phyloP scores from a whole-genome alignment of 2,329 filamentous ascomycete genomes.

The Parafenestella ontariensis region DNA sequence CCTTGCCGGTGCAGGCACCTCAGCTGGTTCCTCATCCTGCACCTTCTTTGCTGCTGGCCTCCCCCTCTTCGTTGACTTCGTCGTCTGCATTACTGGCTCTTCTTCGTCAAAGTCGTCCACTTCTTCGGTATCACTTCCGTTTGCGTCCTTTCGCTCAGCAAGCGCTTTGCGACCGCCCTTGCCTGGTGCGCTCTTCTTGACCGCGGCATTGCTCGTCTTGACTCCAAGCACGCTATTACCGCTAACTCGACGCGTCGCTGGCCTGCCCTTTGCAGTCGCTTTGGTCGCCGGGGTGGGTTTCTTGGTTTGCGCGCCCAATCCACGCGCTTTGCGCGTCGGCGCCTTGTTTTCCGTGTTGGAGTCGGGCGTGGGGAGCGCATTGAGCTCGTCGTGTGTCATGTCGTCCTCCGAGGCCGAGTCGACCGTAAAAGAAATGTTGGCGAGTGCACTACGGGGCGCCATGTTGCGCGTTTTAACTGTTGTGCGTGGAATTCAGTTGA shows the following conservation, averaged over 20 bases:
- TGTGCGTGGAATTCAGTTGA: neutral
- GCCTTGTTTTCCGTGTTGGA: constrained; percentile 51
- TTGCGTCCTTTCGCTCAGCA: constrained; percentile 49
- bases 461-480: constrained; percentile 23
- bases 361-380: constrained; percentile 48
- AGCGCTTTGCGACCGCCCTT: constrained; percentile 50
- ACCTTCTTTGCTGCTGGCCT: constrained; percentile 57
- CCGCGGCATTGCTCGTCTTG: constrained; percentile 46
- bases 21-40: constrained; percentile 23
- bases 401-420: constrained; percentile 53
- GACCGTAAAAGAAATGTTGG: constrained; percentile 49
- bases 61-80: constrained; percentile 38
- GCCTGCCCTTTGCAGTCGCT: constrained; percentile 45
- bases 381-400: constrained; percentile 44
- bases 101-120: constrained; percentile 51
- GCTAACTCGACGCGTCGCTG: constrained; percentile 47
- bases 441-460: constrained; percentile 41
- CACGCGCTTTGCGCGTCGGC: constrained; percentile 44
- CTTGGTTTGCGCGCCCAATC: constrained; percentile 35
- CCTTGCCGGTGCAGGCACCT: constrained; percentile 34
- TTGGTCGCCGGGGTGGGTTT: constrained; percentile 33
- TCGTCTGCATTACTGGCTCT: constrained; percentile 21
- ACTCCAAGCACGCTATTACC: constrained; percentile 40
- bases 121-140: constrained; percentile 55
- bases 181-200: constrained; percentile 45